These are phyloP conservation scores for Zygotorulaspora mrakii DNA, from an alignment of 1,139 yeast species.

Conservation along the genomic window DNA sequence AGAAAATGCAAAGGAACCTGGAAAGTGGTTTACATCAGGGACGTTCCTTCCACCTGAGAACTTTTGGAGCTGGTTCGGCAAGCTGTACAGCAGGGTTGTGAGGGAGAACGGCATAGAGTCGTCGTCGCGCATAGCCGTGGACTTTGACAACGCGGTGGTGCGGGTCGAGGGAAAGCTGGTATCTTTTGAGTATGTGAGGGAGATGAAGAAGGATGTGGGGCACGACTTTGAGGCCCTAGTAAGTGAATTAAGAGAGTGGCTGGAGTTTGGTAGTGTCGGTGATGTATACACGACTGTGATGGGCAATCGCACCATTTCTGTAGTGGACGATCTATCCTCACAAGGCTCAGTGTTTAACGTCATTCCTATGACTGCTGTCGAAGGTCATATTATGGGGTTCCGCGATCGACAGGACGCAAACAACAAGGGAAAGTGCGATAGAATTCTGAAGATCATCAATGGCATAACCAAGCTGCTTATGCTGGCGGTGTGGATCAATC, in stretches of 20 bases:
- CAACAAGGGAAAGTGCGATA: neutral
- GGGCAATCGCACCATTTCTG: slow-evolving; percentile 1
- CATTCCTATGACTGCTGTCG: neutral
- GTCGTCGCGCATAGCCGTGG: slow-evolving; percentile 6
- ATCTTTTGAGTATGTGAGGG: slow-evolving; percentile 1
- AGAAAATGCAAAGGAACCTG: slow-evolving; percentile 1
- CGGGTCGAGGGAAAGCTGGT: slow-evolving; percentile 2
- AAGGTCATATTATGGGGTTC: neutral
- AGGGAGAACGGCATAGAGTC: slow-evolving; percentile 5
- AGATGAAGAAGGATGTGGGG: neutral
- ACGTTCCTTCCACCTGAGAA: slow-evolving; percentile 1
- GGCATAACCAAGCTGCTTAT: slow-evolving; percentile 1
- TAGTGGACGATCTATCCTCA: slow-evolving; percentile 1
- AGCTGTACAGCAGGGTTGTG: slow-evolving; percentile 3
- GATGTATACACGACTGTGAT: slow-evolving; percentile 4
- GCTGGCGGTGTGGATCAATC: slow-evolving; percentile 5
- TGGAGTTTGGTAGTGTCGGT: slow-evolving; percentile 2
- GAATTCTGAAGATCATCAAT: neutral
- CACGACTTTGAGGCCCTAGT: neutral
- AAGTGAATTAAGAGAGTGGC: neutral
- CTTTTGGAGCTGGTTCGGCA: slow-evolving; percentile 4
- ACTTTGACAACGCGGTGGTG: neutral
- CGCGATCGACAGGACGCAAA: slow-evolving; percentile 1
- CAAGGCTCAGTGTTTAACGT: slow-evolving; percentile 4
- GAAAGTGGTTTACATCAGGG: slow-evolving; percentile 3